Evolutionary conservation across 768 basidiomycete genomes (phyloP).

Genomic region (Agrocybe chaxingu): DNA sequence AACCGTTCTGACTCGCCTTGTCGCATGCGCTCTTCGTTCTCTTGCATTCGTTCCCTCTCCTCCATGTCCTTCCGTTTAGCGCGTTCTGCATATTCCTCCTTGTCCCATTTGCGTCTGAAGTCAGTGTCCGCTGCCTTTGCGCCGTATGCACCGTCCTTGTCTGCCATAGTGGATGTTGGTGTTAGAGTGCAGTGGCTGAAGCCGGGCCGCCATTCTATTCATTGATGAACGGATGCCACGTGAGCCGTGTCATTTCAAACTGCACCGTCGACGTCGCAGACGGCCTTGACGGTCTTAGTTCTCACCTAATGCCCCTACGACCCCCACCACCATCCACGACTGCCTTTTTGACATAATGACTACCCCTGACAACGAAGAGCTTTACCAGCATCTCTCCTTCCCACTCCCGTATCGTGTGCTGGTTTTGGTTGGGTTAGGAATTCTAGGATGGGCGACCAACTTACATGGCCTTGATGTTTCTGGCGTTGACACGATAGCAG

Average conservation of each 20-base stretch:
- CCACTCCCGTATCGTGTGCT: slow-evolving; percentile 94
- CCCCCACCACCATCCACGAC: slow-evolving; percentile 4
- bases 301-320: slow-evolving; percentile 16
- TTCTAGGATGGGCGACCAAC: slow-evolving; percentile 92
- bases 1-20: slow-evolving; percentile 52
- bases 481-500: slow-evolving; percentile 69
- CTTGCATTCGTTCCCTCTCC: slow-evolving; percentile 78
- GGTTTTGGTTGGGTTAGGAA: slow-evolving; percentile 71
- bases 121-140: slow-evolving; percentile 62
- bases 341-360: slow-evolving; percentile 14
- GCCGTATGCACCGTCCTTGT: slow-evolving; percentile 38
- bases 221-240: slow-evolving; percentile 1
- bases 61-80: slow-evolving; percentile 81
- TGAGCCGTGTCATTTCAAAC: slow-evolving; percentile 1
- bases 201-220: background rate
- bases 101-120: slow-evolving; percentile 92
- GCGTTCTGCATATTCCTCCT: slow-evolving; percentile 83
- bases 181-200: background rate
- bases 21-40: slow-evolving; percentile 81
- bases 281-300: background rate
- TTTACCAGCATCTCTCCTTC: slow-evolving; percentile 54
- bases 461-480: slow-evolving; percentile 76
- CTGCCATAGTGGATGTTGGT: slow-evolving; percentile 26
- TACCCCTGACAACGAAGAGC: slow-evolving; percentile 28
- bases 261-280: background rate